Evolutionary conservation across 1,284 basidiomycete genomes (phyloP).

Genomic region (Amylostereum areolatum): DNA sequence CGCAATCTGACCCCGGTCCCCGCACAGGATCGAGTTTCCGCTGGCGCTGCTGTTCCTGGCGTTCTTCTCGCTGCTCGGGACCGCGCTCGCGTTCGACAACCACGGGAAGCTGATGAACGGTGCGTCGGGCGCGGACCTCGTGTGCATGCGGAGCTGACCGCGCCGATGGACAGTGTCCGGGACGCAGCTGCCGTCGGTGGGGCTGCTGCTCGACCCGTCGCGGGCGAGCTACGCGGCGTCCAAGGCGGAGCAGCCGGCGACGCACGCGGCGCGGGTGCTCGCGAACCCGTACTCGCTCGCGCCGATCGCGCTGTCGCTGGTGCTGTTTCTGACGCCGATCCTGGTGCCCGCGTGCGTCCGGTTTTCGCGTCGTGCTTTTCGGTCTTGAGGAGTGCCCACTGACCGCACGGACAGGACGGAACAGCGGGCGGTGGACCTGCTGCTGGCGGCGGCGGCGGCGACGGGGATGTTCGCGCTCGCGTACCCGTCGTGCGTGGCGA

Average conservation of each 20-base stretch:
- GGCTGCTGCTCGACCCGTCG: constrained; percentile 37
- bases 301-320: constrained; percentile 35
- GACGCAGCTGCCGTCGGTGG: constrained; percentile 46
- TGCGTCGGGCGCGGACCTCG: constrained; percentile 27
- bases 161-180: constrained; percentile 35
- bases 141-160: background rate
- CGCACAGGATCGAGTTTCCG: constrained; percentile 63
- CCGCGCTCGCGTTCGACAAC: constrained; percentile 57
- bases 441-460: constrained; percentile 70
- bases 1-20: background rate
- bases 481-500: constrained; percentile 72
- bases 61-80: constrained; percentile 44
- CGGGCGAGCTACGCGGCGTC: constrained; percentile 29
- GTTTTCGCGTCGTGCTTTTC: background rate
- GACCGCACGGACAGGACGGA: constrained; percentile 34
- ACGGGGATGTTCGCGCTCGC: constrained; percentile 75
- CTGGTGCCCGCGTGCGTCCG: constrained; percentile 46
- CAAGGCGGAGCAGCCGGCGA: too few relatives aligned
- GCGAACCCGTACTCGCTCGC: constrained; percentile 48
- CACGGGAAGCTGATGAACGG: constrained; percentile 65
- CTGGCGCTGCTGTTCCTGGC: constrained; percentile 54
- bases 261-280: constrained; percentile 33
- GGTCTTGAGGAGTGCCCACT: too few relatives aligned
- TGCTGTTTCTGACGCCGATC: constrained; percentile 35
- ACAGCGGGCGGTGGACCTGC: constrained; percentile 67